phyloP scores from a whole-genome alignment of 352 stramenopile genomes.

The Elongisporangium prolatum region DNA sequence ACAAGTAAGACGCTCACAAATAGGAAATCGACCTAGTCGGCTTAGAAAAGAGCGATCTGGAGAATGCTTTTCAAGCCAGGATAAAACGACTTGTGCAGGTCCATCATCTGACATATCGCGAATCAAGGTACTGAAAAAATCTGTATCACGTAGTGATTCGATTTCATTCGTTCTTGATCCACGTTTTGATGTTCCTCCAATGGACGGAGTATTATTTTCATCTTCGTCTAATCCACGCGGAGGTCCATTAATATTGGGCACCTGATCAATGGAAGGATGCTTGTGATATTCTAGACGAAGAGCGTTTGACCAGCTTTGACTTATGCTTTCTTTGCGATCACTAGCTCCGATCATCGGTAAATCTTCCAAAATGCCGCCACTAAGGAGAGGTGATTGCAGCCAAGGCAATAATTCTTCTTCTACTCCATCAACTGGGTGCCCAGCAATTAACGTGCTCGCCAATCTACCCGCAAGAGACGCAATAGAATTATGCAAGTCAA shows the following conservation, averaged over 20 bases:
- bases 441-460: slow-evolving; percentile 68
- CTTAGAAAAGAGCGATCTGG: slow-evolving; percentile 79
- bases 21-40: slow-evolving; percentile 64
- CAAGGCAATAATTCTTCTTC: slow-evolving; percentile 83
- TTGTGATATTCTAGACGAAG: slow-evolving; percentile 25
- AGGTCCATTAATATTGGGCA: slow-evolving; percentile 1
- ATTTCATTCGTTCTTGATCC: not conserved
- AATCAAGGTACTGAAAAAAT: slow-evolving; percentile 20
- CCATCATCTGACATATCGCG: slow-evolving; percentile 55
- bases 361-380: slow-evolving; percentile 43
- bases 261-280: slow-evolving; percentile 12
- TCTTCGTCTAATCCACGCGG: not conserved
- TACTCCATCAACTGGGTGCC: slow-evolving; percentile 61
- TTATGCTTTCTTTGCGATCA: slow-evolving; percentile 1
- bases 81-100: slow-evolving; percentile 51
- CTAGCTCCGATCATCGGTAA: slow-evolving; percentile 1
- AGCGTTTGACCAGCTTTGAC: slow-evolving; percentile 33
- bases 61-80: slow-evolving; percentile 68
- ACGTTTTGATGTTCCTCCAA: not conserved
- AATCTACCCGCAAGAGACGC: slow-evolving; percentile 67
- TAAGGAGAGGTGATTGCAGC: slow-evolving; percentile 78
- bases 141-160: not conserved
- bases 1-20: slow-evolving; percentile 65
- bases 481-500: slow-evolving; percentile 74
- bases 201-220: not conserved